Evolutionary conservation across 768 basidiomycete genomes (phyloP), one percentile per base, ranked within the genome.

Genomic region (Leucocoprinus sp.): DNA sequence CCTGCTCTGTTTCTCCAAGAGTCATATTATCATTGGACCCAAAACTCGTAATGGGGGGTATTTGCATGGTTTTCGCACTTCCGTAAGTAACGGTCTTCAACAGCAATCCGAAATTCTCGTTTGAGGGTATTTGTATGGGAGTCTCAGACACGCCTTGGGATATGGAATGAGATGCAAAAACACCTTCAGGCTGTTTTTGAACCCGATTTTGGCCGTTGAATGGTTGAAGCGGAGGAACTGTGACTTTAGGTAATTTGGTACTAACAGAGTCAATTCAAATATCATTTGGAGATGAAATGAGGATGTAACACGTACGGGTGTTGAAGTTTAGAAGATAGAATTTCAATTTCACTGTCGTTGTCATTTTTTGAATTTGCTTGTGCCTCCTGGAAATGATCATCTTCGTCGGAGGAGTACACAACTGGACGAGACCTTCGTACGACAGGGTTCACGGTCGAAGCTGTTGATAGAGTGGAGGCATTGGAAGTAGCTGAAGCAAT

Each of bases 1-100:
- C 86, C 53, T 80, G 81, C 55, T 92, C 87, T 0, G 88, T 80
- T 17, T 92, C 86, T 0, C 60, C 65, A 23, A 71, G 50, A 15
- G 64, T 57, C 56, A 72, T 64, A 31, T 57, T 64, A 5, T 50
- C 42, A 33, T 63, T 54, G 53, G 49, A n/a, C 9, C 8, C 17
- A 26, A 39, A 37, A 18, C 34, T 5, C 9, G 19, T 21, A 42
- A 5, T 31, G n/a, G 22, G 35, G 34, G 40, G 41, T 27, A 42
- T 37, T 3, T 14, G 39, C 17, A 28, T 17, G 24, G 3, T 28
- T 11, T 14, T 34, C 8, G 38, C 38, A 12, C 8, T 52, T 44
- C 22, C 37, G 47, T 21, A 61, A 50, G 37, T 43, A 40, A 37
- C 21, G 27, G 22, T 45, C 45, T 19, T 42, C 35, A 43, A 19